Base-by-base conservation (phyloP, 495 filamentous ascomycete species). In the Hyaloscypha bicolor region DNA sequence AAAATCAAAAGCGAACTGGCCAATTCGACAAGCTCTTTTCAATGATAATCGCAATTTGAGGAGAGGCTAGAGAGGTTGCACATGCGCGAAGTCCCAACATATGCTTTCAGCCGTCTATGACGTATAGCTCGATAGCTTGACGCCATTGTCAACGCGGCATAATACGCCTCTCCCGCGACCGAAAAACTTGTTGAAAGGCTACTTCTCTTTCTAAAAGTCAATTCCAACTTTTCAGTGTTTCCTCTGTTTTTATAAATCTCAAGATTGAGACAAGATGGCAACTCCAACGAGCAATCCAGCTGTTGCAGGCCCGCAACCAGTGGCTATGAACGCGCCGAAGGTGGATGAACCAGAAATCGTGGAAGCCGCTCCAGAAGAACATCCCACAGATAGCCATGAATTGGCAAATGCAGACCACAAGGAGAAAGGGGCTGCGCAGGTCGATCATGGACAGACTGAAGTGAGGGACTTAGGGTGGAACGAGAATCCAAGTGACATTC, bases 401-500 rank as follows among this genome's bases (percentile, higher is more conserved):
- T 30, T 73, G 9, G 71, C 71, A 4, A 69, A 71, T 60, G 63
- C 66, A 52, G 71, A 73, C 29, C 68, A 73, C 51, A 69, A 73
- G 3, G 65, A 71, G 45, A 73, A 71, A 51, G 71, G 71, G 14
- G 68, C 66, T 16, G 71, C 71, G 19, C 68, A 73, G 35, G 8
- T 71, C 12, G 60, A 71, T 22, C 68, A 73, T 67, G 55, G 35
- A 1, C 65, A 71, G 32, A 69, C 69, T 19, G 72, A 74, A 48
- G 72, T 74, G 45, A 69, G 55, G 22, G 85, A 96, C 74, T 71
- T 94, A 45, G 93, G 93, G 14, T 96, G 92, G 92, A 86, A 86
- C 70, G 83, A 89, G 57, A 76, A 80, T 65, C 79, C 85, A 19
- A 72, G 87, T 8, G 74, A 85, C 0, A 83, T 92, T 21, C 79